phyloP scores from a whole-genome alignment of 2,329 filamentous ascomycete species.

The Coniochaeta ligniaria region DNA sequence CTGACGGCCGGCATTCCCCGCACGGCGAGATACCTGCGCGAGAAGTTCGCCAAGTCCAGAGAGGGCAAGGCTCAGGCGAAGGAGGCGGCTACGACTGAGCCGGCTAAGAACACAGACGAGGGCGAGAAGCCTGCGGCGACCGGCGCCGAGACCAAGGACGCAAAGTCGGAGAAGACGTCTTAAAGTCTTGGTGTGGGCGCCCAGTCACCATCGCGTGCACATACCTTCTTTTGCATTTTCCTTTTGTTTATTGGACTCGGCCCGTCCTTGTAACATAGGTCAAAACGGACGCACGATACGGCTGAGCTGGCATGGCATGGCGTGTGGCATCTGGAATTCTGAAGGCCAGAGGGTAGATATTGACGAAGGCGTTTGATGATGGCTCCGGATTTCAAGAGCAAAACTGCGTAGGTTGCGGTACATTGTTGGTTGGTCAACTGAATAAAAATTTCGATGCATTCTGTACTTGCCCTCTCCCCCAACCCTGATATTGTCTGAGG shows the following conservation, averaged over 20 bases:
- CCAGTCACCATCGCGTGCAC: not conserved
- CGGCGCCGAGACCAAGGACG: not conserved
- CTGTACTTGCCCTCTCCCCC: not conserved
- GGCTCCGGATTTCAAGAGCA: not conserved
- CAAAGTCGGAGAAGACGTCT: not conserved
- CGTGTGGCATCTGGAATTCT: not conserved
- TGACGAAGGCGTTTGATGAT: not conserved
- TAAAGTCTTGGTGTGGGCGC: not conserved
- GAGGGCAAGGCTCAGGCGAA: constrained; percentile 25
- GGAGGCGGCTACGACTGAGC: not conserved
- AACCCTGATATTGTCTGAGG: not conserved
- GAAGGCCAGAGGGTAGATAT: not conserved
- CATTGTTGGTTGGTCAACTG: not conserved
- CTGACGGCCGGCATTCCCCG: constrained; percentile 69
- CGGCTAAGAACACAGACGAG: not conserved
- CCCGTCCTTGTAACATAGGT: not conserved
- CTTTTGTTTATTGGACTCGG: not conserved
- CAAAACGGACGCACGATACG: not conserved
- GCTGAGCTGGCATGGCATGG: not conserved
- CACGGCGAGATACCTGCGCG: constrained; percentile 68
- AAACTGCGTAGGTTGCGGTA: not conserved
- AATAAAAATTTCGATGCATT: not conserved
- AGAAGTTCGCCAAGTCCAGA: constrained; percentile 68
- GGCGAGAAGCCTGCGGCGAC: not conserved
- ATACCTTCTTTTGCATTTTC: not conserved